phyloP scores from a whole-genome alignment of 176 grass and related monocot species.

The Themeda triandra region DNA sequence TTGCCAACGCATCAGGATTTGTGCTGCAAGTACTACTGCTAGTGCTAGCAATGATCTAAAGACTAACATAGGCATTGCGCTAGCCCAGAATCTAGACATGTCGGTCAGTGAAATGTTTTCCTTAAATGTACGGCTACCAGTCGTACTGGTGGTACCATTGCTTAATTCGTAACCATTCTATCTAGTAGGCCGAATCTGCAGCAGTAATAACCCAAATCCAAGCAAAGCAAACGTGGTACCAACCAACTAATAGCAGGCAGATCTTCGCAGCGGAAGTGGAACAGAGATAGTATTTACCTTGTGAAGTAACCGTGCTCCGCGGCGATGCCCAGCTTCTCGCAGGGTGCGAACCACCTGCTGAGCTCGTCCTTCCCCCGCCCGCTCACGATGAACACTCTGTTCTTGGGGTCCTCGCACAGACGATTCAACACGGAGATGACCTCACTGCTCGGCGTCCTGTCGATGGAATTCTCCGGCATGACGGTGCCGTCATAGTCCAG shows the following conservation, averaged over 20 bases:
- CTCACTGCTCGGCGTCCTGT: constrained; percentile 63
- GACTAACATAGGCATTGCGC: not conserved
- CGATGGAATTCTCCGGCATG: constrained; percentile 62
- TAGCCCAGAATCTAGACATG: not conserved
- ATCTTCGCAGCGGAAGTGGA: not conserved
- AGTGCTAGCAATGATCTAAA: not conserved
- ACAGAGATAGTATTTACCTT: constrained; percentile 54
- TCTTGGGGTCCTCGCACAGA: constrained; percentile 74
- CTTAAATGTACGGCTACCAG: not conserved
- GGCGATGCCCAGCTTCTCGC: constrained; percentile 82
- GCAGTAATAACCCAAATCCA: constrained; percentile 21
- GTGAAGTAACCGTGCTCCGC: constrained; percentile 96
- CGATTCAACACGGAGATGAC: constrained; percentile 67
- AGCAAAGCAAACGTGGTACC: constrained; percentile 35
- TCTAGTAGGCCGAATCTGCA: constrained; percentile 10
- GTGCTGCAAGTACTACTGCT: not conserved
- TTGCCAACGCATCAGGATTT: not conserved
- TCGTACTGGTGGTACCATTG: not conserved
- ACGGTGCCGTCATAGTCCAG: constrained; percentile 92
- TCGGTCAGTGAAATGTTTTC: constrained; percentile 6
- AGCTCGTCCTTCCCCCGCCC: constrained; percentile 73
- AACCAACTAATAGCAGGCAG: not conserved
- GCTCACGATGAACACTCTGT: constrained; percentile 89
- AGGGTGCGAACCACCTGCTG: constrained; percentile 69
- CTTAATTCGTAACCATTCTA: not conserved